Conservation (phyloP, 2,329 filamentous ascomycete species). For the Penicillium sp. region DNA sequence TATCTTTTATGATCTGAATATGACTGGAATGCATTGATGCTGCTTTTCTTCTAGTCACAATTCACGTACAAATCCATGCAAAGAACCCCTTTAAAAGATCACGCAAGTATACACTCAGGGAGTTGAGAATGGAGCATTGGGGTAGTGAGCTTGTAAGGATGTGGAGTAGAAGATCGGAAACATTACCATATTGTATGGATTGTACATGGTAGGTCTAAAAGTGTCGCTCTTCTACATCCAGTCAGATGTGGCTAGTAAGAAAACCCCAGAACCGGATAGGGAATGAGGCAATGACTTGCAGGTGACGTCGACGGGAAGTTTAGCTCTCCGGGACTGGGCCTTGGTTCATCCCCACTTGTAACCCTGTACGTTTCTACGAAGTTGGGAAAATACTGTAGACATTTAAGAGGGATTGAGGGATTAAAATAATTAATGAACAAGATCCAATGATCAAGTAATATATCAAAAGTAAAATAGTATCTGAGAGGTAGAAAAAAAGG, state of each 20-base stretch:
- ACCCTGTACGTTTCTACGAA: background rate
- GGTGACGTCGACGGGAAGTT: slow-evolving; percentile 28
- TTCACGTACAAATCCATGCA: background rate
- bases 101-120: background rate
- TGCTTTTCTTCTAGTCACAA: background rate
- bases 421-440: background rate
- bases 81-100: background rate
- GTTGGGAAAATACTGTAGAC: background rate
- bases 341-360: background rate
- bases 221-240: background rate
- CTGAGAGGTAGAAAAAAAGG: background rate
- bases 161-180: background rate
- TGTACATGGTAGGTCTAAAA: too few species aligned
- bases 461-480: too few species aligned
- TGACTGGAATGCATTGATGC: slow-evolving; percentile 19
- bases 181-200: background rate
- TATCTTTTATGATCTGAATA: slow-evolving; percentile 17
- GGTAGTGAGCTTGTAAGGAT: background rate
- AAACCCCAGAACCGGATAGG: background rate
- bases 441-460: background rate
- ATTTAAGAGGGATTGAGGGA: background rate
- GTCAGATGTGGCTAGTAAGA: background rate
- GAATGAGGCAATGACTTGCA: slow-evolving; percentile 22
- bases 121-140: background rate
- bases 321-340: slow-evolving; percentile 4